Conservation (phyloP, 2,329 filamentous ascomycete genomes). For the Stagonosporopsis chrysanthemi region DNA sequence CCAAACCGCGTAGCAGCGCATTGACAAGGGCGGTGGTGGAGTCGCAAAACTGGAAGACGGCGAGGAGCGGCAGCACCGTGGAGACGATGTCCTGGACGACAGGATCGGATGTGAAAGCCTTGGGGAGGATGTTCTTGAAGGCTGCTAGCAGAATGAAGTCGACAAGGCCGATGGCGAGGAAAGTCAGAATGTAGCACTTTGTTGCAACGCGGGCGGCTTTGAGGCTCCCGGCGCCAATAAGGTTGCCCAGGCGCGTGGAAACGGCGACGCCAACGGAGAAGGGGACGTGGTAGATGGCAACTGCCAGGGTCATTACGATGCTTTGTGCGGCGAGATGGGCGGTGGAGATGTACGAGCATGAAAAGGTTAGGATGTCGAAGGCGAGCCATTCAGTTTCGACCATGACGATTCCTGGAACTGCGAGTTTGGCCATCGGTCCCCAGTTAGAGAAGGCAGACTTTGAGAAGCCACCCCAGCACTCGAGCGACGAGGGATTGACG, state of each 20-base stretch:
- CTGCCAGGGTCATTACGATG: slow-evolving; percentile 46
- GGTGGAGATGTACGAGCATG: slow-evolving; percentile 79
- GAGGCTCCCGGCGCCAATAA: slow-evolving; percentile 49
- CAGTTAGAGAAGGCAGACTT: slow-evolving; percentile 74
- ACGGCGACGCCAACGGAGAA: slow-evolving; percentile 52
- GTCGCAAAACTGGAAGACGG: slow-evolving; percentile 51
- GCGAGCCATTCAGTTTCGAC: slow-evolving; percentile 70
- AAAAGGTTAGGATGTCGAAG: slow-evolving; percentile 66
- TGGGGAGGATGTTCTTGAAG: slow-evolving; percentile 42
- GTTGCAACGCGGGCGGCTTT: slow-evolving; percentile 45
- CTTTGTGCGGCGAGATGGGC: slow-evolving; percentile 82
- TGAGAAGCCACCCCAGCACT: slow-evolving; percentile 77
- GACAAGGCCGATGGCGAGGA: slow-evolving; percentile 45
- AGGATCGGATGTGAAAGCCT: slow-evolving; percentile 46
- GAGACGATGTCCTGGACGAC: slow-evolving; percentile 46
- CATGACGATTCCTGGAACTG: slow-evolving; percentile 90
- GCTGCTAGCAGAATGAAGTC: slow-evolving; percentile 44
- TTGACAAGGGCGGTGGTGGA: slow-evolving; percentile 48
- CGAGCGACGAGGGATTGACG: slow-evolving; percentile 48
- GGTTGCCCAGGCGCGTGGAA: slow-evolving; percentile 50
- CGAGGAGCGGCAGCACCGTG: slow-evolving; percentile 46
- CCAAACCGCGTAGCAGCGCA: slow-evolving; percentile 48
- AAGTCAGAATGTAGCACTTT: slow-evolving; percentile 42
- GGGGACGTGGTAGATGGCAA: slow-evolving; percentile 51
- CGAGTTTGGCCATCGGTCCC: slow-evolving; percentile 86